Evolutionary conservation across 2,329 filamentous ascomycete genomes (phyloP).

Genomic region (Diaporthe batatas): DNA sequence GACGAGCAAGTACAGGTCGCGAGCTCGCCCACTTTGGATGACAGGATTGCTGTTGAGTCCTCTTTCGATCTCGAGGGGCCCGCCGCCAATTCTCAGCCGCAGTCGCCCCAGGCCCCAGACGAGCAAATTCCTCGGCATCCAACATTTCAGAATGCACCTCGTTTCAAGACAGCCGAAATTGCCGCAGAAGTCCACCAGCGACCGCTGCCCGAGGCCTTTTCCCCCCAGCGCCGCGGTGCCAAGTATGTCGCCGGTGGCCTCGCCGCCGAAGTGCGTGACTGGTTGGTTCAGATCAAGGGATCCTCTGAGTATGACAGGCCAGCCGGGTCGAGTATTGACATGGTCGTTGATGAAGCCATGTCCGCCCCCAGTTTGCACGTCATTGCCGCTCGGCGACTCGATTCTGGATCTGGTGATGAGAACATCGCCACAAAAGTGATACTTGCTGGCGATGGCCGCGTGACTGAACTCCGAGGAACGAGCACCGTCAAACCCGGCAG

Average conservation of each 20-base stretch:
- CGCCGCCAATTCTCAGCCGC: slow-evolving; percentile 17
- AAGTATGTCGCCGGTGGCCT: slow-evolving; percentile 57
- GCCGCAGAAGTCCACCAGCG: slow-evolving; percentile 42
- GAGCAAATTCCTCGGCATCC: slow-evolving; percentile 45
- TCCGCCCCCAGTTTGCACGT: slow-evolving; percentile 49
- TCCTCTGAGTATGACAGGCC: slow-evolving; percentile 43
- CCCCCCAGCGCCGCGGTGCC: slow-evolving; percentile 52
- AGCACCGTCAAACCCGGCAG: slow-evolving; percentile 47
- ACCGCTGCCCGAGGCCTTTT: slow-evolving; percentile 54
- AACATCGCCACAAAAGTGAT: slow-evolving; percentile 38
- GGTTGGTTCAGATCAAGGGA: slow-evolving; percentile 59
- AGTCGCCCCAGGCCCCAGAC: slow-evolving; percentile 14
- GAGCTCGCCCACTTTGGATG: slow-evolving; percentile 4
- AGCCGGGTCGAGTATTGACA: slow-evolving; percentile 34
- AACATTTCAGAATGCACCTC: slow-evolving; percentile 54
- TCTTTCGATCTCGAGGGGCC: slow-evolving; percentile 24
- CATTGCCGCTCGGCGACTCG: slow-evolving; percentile 43
- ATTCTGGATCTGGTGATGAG: slow-evolving; percentile 16
- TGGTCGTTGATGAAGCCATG: slow-evolving; percentile 47
- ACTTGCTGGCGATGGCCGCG: slow-evolving; percentile 47
- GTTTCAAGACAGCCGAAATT: slow-evolving; percentile 52
- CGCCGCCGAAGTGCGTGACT: slow-evolving; percentile 58
- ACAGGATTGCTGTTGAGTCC: slow-evolving; percentile 22
- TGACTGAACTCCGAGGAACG: slow-evolving; percentile 47
- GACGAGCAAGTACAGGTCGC: slow-evolving; percentile 26